Conservation (phyloP, 495 filamentous ascomycete genomes). For the Barbatosphaeria neglecta region DNA sequence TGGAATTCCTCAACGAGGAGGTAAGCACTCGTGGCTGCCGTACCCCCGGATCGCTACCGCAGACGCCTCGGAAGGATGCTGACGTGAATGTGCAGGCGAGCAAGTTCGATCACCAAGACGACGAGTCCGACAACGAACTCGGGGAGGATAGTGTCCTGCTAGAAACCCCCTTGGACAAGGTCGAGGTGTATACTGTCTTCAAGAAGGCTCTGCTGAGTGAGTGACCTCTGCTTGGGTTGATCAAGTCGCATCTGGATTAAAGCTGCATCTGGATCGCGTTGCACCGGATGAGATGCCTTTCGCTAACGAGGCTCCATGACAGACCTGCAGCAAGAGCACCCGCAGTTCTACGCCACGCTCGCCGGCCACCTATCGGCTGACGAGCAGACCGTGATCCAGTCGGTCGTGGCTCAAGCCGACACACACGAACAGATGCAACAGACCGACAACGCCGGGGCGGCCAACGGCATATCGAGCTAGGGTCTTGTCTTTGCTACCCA, state of each 20-base stretch:
- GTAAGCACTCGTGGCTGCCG: slow-evolving; percentile 36
- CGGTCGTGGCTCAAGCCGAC: slow-evolving; percentile 72
- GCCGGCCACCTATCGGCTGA: slow-evolving; percentile 67
- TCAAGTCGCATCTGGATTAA: too few species aligned
- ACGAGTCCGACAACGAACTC: slow-evolving; percentile 73
- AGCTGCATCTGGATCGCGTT: too few species aligned
- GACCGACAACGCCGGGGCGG: too few species aligned
- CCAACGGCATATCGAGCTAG: too few species aligned
- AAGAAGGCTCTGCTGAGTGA: slow-evolving; percentile 69
- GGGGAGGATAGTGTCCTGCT: slow-evolving; percentile 85
- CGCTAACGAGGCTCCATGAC: not conserved
- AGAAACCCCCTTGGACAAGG: slow-evolving; percentile 85
- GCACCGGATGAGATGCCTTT: not conserved
- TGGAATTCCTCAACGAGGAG: slow-evolving; percentile 92
- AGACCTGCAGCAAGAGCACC: slow-evolving; percentile 86
- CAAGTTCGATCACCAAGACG: slow-evolving; percentile 58
- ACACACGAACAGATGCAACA: slow-evolving; percentile 11
- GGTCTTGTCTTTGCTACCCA: too few species aligned
- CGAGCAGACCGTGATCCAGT: slow-evolving; percentile 71
- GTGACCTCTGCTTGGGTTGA: too few species aligned
- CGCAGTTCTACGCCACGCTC: slow-evolving; percentile 72
- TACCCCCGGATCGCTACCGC: too few species aligned
- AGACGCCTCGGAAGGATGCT: not conserved
- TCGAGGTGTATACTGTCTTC: slow-evolving; percentile 89
- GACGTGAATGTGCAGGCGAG: slow-evolving; percentile 43